Evolutionary conservation across 805 yeast genomes (phyloP).

Genomic region (Barnettozyma botsteinii): DNA sequence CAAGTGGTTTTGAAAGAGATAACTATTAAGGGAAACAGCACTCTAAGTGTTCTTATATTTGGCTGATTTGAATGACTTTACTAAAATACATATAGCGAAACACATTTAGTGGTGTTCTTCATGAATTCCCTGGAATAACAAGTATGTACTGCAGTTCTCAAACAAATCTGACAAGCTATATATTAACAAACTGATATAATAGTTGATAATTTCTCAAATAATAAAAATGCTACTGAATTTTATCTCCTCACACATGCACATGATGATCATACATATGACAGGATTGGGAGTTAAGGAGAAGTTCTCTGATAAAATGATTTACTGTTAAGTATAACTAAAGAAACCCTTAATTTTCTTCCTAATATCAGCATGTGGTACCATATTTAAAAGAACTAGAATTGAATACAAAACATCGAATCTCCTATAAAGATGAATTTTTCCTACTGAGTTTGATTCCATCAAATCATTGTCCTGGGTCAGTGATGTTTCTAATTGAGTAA

Average conservation of each 20-base stretch:
- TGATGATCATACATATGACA: slow-evolving; percentile 46
- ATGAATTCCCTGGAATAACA: slow-evolving; percentile 44
- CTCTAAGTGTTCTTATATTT: too few relatives aligned
- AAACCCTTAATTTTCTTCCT: slow-evolving; percentile 6
- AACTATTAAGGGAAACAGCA: too few relatives aligned
- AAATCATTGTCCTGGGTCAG: slow-evolving; percentile 57
- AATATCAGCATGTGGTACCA: slow-evolving; percentile 12
- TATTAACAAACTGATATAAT: background rate
- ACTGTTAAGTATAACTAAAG: slow-evolving; percentile 39
- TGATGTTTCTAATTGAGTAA: slow-evolving; percentile 45
- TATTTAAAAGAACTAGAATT: slow-evolving; percentile 13
- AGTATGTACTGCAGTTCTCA: slow-evolving; percentile 25
- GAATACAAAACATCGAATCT: slow-evolving; percentile 19
- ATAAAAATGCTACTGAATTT: slow-evolving; percentile 11
- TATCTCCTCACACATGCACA: slow-evolving; percentile 48
- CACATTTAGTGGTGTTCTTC: slow-evolving; percentile 37
- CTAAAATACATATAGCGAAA: slow-evolving; percentile 9
- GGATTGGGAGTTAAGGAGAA: slow-evolving; percentile 37
- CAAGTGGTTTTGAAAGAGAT: too few relatives aligned
- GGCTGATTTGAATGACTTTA: background rate
- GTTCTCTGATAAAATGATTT: slow-evolving; percentile 36
- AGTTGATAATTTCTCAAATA: slow-evolving; percentile 26
- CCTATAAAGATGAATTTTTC: slow-evolving; percentile 20
- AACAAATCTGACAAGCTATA: slow-evolving; percentile 23
- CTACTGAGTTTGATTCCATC: slow-evolving; percentile 40